phyloP scores from a whole-genome alignment of 140 eudicot genomes.

The Anethum foeniculum region DNA sequence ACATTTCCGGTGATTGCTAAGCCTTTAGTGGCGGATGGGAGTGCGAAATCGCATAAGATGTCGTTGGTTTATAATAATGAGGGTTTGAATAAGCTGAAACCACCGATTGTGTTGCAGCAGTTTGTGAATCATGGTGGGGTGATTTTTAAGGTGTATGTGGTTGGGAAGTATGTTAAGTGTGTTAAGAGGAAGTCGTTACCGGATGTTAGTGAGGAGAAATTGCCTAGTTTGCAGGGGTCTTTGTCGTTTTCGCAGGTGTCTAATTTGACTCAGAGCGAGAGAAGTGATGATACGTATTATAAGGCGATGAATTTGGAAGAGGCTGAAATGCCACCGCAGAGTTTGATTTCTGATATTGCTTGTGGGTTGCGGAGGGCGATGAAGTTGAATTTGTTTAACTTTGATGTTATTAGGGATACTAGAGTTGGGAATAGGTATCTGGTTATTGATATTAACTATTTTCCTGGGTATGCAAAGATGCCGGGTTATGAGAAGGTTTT shows the following conservation, averaged over 20 bases:
- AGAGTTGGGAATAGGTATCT: slow-evolving; percentile 67
- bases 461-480: slow-evolving; percentile 85
- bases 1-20: slow-evolving; percentile 66
- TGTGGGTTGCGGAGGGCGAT: slow-evolving; percentile 41
- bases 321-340: slow-evolving; percentile 57
- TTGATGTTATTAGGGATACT: slow-evolving; percentile 72
- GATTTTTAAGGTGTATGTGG: slow-evolving; percentile 74
- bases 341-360: slow-evolving; percentile 42
- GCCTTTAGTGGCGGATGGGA: slow-evolving; percentile 66
- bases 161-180: slow-evolving; percentile 59
- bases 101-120: slow-evolving; percentile 64
- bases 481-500: slow-evolving; percentile 55
- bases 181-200: slow-evolving; percentile 75
- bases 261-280: slow-evolving; percentile 31
- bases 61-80: slow-evolving; percentile 35
- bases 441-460: slow-evolving; percentile 71
- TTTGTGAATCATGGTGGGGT: slow-evolving; percentile 84
- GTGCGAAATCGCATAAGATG: slow-evolving; percentile 60
- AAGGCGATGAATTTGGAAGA: slow-evolving; percentile 50
- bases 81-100: slow-evolving; percentile 39
- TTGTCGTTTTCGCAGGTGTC: slow-evolving; percentile 66
- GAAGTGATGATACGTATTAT: slow-evolving; percentile 31
- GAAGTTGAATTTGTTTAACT: slow-evolving; percentile 56
- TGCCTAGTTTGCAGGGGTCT: slow-evolving; percentile 38
- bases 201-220: slow-evolving; percentile 54